Evolutionary conservation across 192 early-diverging fungal genomes (phyloP).

Genomic region (Gaertneriomyces sp.): DNA sequence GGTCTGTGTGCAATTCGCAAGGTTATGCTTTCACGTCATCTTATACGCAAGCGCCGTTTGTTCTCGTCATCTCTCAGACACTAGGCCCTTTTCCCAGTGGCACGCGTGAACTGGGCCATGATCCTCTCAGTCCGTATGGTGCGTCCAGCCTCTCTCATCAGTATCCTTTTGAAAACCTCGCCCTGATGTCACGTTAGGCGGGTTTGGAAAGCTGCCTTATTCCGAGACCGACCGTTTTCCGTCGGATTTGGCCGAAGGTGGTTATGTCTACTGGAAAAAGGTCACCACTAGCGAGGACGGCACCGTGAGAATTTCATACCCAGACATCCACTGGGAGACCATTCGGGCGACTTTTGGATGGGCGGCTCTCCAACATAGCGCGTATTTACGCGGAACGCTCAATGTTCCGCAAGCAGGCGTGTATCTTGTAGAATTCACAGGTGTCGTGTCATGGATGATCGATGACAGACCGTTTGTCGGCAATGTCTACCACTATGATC

Average conservation of each 20-base stretch:
- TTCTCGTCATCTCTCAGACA: neutral
- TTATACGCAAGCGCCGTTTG: too few species aligned
- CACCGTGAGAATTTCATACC: constrained; percentile 47
- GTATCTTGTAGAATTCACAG: constrained; percentile 42
- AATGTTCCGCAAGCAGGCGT: constrained; percentile 35
- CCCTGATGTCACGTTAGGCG: constrained; percentile 44
- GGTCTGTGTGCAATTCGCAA: neutral
- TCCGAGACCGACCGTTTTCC: constrained; percentile 48
- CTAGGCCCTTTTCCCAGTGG: constrained; percentile 64
- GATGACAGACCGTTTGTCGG: constrained; percentile 55
- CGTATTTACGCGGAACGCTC: constrained; percentile 45
- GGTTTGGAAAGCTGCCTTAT: constrained; percentile 57
- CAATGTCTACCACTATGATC: constrained; percentile 60
- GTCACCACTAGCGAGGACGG: constrained; percentile 48
- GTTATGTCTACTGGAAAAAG: constrained; percentile 55
- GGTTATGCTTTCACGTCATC: too few species aligned
- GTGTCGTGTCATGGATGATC: constrained; percentile 65
- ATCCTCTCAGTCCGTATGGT: constrained; percentile 72
- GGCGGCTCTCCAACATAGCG: constrained; percentile 44
- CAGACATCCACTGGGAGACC: constrained; percentile 58
- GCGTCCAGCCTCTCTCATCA: constrained; percentile 5
- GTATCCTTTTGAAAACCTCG: constrained; percentile 3
- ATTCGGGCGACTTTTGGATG: constrained; percentile 56
- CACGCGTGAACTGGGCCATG: constrained; percentile 58
- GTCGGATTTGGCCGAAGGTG: constrained; percentile 63